Evolutionary conservation across 768 basidiomycete species (phyloP).

Genomic region (Myochromella boudieri): DNA sequence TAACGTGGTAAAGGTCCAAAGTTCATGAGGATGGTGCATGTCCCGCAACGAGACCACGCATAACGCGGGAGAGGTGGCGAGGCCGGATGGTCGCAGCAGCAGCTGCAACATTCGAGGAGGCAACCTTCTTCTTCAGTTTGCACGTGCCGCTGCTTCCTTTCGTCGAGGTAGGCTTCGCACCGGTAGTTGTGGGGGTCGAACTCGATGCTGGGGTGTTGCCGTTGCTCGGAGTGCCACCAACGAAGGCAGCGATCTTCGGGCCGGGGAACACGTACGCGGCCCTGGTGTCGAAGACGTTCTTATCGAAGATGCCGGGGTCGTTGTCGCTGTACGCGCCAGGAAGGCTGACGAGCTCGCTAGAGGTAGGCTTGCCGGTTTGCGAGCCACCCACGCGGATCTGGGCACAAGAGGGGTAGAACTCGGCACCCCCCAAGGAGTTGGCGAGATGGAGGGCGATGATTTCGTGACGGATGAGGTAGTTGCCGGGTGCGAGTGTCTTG

Average conservation of each 20-base stretch:
- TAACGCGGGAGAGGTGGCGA: constrained; percentile 28
- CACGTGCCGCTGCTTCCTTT: constrained; percentile 14
- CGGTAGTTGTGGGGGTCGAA: not conserved
- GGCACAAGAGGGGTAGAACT: constrained; percentile 78
- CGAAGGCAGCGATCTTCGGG: constrained; percentile 45
- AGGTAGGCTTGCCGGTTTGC: constrained; percentile 44
- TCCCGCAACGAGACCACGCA: constrained; percentile 24
- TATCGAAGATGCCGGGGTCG: constrained; percentile 70
- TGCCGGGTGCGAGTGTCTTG: constrained; percentile 56
- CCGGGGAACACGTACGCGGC: constrained; percentile 49
- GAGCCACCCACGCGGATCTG: constrained; percentile 57
- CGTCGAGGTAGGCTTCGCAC: constrained; percentile 5
- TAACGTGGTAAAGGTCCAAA: not conserved
- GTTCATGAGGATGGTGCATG: constrained; percentile 4
- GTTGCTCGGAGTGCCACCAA: constrained; percentile 18
- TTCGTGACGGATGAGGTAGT: constrained; percentile 78
- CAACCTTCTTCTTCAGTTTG: constrained; percentile 19
- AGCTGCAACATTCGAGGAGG: constrained; percentile 3
- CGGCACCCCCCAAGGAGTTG: constrained; percentile 56
- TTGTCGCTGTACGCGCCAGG: constrained; percentile 73
- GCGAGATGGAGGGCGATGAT: constrained; percentile 78
- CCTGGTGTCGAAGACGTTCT: constrained; percentile 37
- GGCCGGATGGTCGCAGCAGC: constrained; percentile 18
- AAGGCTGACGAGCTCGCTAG: constrained; percentile 56
- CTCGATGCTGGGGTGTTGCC: constrained; percentile 5